Base-by-base conservation (phyloP, 1,284 basidiomycete species). In the Schizophyllum commune region DNA sequence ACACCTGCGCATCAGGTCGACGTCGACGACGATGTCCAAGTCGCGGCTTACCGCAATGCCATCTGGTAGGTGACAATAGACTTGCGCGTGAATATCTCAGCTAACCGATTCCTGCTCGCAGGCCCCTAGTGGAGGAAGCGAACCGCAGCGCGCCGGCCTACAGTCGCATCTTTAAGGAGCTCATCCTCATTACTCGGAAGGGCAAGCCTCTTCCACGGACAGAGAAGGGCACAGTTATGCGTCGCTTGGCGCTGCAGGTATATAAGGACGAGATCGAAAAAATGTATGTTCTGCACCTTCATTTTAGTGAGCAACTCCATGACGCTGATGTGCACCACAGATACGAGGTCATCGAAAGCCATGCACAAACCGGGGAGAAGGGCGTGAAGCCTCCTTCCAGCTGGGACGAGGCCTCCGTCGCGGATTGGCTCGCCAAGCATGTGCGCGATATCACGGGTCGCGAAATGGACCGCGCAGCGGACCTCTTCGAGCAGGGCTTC, bases 81-180 rank as follows among this genome's bases (percentile, higher is more conserved):
- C 58, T 19, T 15, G 54, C 17, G 52, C 39, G 11, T 21, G 5
- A n/a, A 22, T 11, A 9, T 53, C 4, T 13, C 13, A 3, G 39
- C 39, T 47, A 6, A 39, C 34, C 22, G 57, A n/a, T 61, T 21
- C 27, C n/a, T n/a, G n/a, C n/a, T n/a, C n/a, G n/a, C n/a, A n/a
- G n/a, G 72, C 66, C 70, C 0, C 65, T 67, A 1, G 69, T 81
- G 17, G 74, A 78, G 55, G 74, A 76, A 55, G 79, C 77, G 0
- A 80, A 80, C 63, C 68, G 65, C 52, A 64, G 65, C 17, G 72
- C 71, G 1, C 77, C 77, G 7, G 69, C 70, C 0, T 76, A 75
- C 63, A 75, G 75, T 58, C 67, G 75, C 33, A 73, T 80, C 21
- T 77, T 74, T 66, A 77, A 77, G 60, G 77, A 77, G 58, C 75